phyloP scores from a whole-genome alignment of 441 rosid species.

The Pelargonium citronellum region DNA sequence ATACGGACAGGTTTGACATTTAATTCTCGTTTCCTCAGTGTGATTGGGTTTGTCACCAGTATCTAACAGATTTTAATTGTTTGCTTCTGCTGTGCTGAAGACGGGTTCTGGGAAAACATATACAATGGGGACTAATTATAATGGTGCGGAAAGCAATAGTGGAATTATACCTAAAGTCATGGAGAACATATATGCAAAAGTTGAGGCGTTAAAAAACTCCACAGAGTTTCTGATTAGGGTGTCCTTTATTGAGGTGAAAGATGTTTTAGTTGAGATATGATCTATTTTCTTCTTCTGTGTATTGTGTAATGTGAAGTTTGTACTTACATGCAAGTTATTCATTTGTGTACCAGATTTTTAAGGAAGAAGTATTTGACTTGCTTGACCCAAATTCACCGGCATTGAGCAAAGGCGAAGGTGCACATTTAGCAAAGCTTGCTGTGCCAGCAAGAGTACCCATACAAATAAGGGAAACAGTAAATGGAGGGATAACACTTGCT shows the following conservation, averaged over 20 bases:
- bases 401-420: slow-evolving; percentile 44
- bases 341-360: slow-evolving; percentile 55
- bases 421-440: slow-evolving; percentile 31
- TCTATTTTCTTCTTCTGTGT: neutral
- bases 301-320: neutral
- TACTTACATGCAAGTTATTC: neutral
- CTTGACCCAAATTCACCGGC: slow-evolving; percentile 54
- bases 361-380: slow-evolving; percentile 92
- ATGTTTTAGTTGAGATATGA: neutral
- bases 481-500: slow-evolving; percentile 89
- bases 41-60: neutral
- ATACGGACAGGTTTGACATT: slow-evolving; percentile 69
- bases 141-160: slow-evolving; percentile 50
- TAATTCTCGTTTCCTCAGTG: neutral
- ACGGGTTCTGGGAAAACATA: slow-evolving; percentile 95
- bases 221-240: slow-evolving; percentile 71
- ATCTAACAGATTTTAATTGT: neutral
- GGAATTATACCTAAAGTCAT: slow-evolving; percentile 84
- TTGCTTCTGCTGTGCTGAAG: slow-evolving; percentile 26
- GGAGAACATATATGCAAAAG: slow-evolving; percentile 65
- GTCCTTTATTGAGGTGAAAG: slow-evolving; percentile 81
- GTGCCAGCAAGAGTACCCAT: slow-evolving; percentile 65
- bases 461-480: slow-evolving; percentile 80
- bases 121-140: slow-evolving; percentile 91
- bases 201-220: slow-evolving; percentile 42